These are phyloP conservation scores for Aspergillus amoenus DNA, from an alignment of 2,329 filamentous ascomycete genomes.

Conservation along the genomic window DNA sequence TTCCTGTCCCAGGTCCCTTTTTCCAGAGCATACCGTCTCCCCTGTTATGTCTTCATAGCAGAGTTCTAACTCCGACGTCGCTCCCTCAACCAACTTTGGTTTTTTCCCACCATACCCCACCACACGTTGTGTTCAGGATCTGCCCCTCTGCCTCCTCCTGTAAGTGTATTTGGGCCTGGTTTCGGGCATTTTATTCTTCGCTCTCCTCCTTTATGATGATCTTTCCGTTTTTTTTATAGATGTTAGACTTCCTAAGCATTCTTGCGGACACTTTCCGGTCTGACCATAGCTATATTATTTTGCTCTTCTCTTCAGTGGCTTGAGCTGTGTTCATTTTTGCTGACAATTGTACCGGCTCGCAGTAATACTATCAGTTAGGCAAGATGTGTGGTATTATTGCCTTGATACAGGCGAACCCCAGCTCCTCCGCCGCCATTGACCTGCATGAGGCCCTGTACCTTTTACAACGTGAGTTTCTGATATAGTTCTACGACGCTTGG, in stretches of 20 bases:
- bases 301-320: constrained; percentile 11
- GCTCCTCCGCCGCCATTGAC: constrained; percentile 57
- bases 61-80: constrained; percentile 8
- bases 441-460: constrained; percentile 71
- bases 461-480: constrained; percentile 53
- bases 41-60: constrained; percentile 23
- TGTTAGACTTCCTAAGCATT: constrained; percentile 50
- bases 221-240: constrained; percentile 44
- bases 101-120: constrained; percentile 18
- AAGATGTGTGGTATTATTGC: constrained; percentile 65
- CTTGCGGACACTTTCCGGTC: constrained; percentile 43
- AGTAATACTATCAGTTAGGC: constrained; percentile 21
- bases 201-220: constrained; percentile 36
- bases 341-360: constrained; percentile 21
- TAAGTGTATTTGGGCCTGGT: constrained; percentile 21
- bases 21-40: constrained; percentile 9
- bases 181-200: constrained; percentile 1
- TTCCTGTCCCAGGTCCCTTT: constrained; percentile 9
- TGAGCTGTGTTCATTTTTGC: constrained; percentile 13
- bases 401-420: constrained; percentile 59
- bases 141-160: constrained; percentile 7
- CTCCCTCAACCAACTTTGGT: constrained; percentile 8
- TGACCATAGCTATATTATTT: constrained; percentile 22
- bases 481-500: neutral
- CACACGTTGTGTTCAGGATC: constrained; percentile 18